phyloP scores from a whole-genome alignment of 345 rosid genomes.

The Eucalyptus tenuipes region DNA sequence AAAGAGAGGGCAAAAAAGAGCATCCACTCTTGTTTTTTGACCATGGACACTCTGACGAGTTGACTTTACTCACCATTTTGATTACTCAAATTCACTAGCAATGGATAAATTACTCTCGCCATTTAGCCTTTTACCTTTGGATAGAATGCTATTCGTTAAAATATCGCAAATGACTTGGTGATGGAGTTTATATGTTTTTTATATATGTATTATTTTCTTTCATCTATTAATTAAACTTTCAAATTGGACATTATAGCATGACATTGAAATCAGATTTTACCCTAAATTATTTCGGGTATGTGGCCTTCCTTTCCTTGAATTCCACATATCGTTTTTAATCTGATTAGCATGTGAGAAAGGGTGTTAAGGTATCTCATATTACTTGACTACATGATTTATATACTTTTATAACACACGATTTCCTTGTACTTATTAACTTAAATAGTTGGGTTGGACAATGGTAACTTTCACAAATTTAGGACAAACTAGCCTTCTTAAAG shows the following conservation, averaged over 20 bases:
- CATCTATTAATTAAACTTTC: neutral
- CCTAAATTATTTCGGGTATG: rapidly evolving
- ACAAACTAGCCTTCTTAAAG: neutral
- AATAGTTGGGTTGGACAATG: too few relatives aligned
- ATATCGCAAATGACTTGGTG: neutral
- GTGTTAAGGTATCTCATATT: neutral
- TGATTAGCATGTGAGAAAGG: rapidly evolving
- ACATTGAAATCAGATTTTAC: neutral
- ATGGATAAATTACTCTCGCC: neutral
- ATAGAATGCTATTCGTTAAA: neutral
- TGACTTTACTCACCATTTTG: neutral
- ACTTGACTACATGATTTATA: rapidly evolving
- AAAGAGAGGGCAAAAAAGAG: neutral
- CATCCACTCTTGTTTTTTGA: neutral
- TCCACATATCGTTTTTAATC: neutral
- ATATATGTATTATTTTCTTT: neutral
- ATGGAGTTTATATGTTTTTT: neutral
- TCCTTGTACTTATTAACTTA: too few relatives aligned
- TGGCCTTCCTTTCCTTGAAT: neutral
- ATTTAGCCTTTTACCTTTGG: neutral
- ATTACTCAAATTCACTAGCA: neutral
- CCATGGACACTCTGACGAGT: neutral
- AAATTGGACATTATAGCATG: neutral
- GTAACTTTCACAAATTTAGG: neutral
- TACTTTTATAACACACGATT: neutral